phyloP scores from a whole-genome alignment of 2,329 filamentous ascomycete species.

The Paecilomyces sp. region DNA sequence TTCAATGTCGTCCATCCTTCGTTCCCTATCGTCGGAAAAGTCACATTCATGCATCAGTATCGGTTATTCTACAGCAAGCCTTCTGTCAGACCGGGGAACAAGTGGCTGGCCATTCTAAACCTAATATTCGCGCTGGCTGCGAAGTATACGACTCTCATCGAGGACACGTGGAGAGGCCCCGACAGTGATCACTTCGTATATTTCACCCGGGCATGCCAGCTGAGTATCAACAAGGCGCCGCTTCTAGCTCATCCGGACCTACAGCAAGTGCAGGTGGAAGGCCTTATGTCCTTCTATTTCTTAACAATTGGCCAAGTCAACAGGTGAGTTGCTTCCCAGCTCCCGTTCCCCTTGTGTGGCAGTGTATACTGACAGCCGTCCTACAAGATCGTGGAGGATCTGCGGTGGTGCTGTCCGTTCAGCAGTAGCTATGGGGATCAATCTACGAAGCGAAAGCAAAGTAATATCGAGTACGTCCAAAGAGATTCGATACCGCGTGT shows the following conservation, averaged over 20 bases:
- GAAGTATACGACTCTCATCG: slow-evolving; percentile 24
- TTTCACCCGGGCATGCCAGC: slow-evolving; percentile 36
- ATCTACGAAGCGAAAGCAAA: slow-evolving; percentile 34
- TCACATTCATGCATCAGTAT: slow-evolving; percentile 33
- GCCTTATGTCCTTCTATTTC: slow-evolving; percentile 34
- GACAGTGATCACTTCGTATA: slow-evolving; percentile 31
- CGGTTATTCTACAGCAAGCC: slow-evolving; percentile 26
- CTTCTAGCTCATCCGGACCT: slow-evolving; percentile 35
- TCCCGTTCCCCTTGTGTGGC: neutral
- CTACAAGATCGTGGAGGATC: slow-evolving; percentile 34
- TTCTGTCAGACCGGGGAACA: slow-evolving; percentile 26
- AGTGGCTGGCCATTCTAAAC: slow-evolving; percentile 38
- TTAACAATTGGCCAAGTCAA: slow-evolving; percentile 36
- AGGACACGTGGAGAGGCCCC: slow-evolving; percentile 17
- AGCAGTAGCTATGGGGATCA: slow-evolving; percentile 35
- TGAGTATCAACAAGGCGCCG: slow-evolving; percentile 27
- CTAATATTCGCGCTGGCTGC: slow-evolving; percentile 38
- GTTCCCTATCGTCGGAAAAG: slow-evolving; percentile 36
- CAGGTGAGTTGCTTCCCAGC: slow-evolving; percentile 18
- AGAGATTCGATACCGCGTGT: slow-evolving; percentile 36
- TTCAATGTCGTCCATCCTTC: slow-evolving; percentile 32
- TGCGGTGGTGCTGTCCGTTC: slow-evolving; percentile 34
- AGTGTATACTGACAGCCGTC: neutral
- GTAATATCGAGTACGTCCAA: slow-evolving; percentile 28
- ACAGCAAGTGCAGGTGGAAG: slow-evolving; percentile 38